Evolutionary conservation across 2,329 filamentous ascomycete genomes (phyloP).

Genomic region (Lachnellula subtilissima): DNA sequence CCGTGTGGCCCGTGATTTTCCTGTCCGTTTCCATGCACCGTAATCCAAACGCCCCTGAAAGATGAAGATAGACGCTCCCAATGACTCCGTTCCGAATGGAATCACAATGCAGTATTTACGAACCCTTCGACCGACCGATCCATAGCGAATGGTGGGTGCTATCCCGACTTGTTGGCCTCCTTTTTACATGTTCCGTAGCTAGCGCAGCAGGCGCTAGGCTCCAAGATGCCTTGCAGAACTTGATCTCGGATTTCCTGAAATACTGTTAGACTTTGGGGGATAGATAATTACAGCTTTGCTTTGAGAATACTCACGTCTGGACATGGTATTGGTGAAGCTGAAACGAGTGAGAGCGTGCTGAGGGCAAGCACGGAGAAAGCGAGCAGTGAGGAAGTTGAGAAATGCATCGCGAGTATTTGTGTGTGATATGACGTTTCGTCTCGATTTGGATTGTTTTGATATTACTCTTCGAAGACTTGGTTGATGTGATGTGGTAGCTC

Average conservation of each 20-base stretch:
- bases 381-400: conserved; percentile 14
- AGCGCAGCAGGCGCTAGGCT: conserved; percentile 23
- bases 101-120: background rate
- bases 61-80: background rate
- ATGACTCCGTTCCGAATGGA: conserved; percentile 3
- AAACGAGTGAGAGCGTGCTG: conserved; percentile 12
- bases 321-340: conserved; percentile 21
- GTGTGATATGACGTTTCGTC: background rate
- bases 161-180: conserved; percentile 21
- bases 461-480: too few relatives aligned
- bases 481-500: background rate
- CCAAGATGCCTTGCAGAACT: conserved; percentile 23
- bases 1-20: background rate
- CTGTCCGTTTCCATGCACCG: background rate
- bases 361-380: conserved; percentile 9
- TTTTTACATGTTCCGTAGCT: conserved; percentile 23
- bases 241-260: conserved; percentile 17
- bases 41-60: background rate
- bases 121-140: background rate
- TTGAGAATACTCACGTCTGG: conserved; percentile 19
- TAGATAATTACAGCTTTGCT: too few relatives aligned
- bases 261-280: conserved; percentile 1
- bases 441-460: background rate
- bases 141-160: background rate
- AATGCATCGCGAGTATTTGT: conserved; percentile 12